Percentiles rank a stretch among this genome's conserved stretches.
Conservation (phyloP, 2,329 filamentous ascomycete species). For the Cytospora piceicola region DNA sequence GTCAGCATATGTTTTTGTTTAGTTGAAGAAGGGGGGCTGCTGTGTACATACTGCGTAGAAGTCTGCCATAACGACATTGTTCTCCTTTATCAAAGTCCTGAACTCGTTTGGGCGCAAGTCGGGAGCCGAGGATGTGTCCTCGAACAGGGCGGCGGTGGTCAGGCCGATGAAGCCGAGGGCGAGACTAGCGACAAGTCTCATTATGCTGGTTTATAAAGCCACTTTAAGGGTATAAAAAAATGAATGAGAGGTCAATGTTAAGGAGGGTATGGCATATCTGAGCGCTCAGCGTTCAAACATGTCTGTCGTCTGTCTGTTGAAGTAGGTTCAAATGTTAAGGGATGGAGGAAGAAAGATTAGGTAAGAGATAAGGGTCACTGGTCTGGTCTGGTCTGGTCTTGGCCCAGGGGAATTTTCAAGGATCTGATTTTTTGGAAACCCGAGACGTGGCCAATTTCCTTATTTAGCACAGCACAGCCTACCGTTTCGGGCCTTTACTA, state of each 20-base stretch:
- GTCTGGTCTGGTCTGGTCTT: background rate
- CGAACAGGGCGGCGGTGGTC: constrained; percentile 58
- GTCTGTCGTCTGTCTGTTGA: constrained; percentile 7
- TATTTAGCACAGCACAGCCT: constrained; percentile 6
- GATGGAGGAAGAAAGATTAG: constrained; percentile 11
- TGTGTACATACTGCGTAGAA: constrained; percentile 48
- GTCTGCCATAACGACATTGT: constrained; percentile 91
- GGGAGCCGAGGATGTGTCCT: constrained; percentile 72
- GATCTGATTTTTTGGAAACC: constrained; percentile 3
- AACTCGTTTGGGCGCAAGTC: constrained; percentile 87
- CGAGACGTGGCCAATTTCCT: constrained; percentile 31
- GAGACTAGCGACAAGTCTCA: constrained; percentile 44
- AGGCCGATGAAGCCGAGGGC: constrained; percentile 54
- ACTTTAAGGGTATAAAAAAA: background rate
- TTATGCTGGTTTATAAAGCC: background rate
- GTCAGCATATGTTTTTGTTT: background rate
- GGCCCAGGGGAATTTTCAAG: constrained; percentile 4
- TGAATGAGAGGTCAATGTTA: background rate
- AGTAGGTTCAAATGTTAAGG: background rate
- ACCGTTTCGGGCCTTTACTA: too few species aligned
- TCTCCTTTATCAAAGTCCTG: constrained; percentile 78
- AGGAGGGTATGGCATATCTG: constrained; percentile 4
- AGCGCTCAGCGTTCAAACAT: constrained; percentile 10
- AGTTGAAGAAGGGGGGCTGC: background rate
- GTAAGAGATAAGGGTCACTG: constrained; percentile 14